phyloP scores from a whole-genome alignment of 805 yeast species.

The Wickerhamomyces sydowiorum region DNA sequence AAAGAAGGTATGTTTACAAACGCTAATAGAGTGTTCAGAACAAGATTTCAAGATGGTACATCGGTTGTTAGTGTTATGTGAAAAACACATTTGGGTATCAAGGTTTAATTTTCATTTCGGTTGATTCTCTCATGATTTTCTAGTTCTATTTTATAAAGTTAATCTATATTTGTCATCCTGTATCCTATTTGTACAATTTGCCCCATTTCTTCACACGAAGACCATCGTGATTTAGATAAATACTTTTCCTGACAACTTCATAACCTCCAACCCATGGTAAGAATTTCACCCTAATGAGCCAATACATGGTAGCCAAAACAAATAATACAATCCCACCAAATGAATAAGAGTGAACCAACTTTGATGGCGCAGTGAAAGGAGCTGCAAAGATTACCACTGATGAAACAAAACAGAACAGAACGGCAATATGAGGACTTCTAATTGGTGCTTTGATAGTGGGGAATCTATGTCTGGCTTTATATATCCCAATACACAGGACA shows the following conservation, averaged over 20 bases:
- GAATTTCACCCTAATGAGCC: slow-evolving; percentile 6
- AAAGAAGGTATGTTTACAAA: slow-evolving; percentile 98
- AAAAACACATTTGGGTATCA: slow-evolving; percentile 1
- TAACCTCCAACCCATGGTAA: slow-evolving; percentile 10
- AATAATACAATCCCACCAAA: slow-evolving; percentile 38
- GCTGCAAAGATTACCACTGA: slow-evolving; percentile 6
- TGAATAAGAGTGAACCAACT: slow-evolving; percentile 7
- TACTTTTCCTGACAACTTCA: not conserved
- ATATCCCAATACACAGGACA: slow-evolving; percentile 48
- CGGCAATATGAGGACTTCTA: slow-evolving; percentile 32
- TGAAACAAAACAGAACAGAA: slow-evolving; percentile 9
- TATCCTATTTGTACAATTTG: not conserved
- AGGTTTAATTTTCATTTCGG: too few species aligned
- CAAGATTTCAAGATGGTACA: slow-evolving; percentile 95
- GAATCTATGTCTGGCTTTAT: slow-evolving; percentile 42
- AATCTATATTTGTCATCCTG: not conserved
- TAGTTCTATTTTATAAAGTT: too few species aligned
- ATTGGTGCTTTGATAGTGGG: slow-evolving; percentile 44
- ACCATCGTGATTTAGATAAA: not conserved
- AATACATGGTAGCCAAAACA: slow-evolving; percentile 31
- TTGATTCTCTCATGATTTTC: not conserved
- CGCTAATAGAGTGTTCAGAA: slow-evolving; percentile 90
- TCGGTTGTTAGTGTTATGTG: slow-evolving; percentile 78
- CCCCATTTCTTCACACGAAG: not conserved
- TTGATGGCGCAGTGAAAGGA: slow-evolving; percentile 8